These are phyloP conservation scores for Aquilaria malaccensis DNA, from an alignment of 345 rosid genomes.

Conservation along the genomic window DNA sequence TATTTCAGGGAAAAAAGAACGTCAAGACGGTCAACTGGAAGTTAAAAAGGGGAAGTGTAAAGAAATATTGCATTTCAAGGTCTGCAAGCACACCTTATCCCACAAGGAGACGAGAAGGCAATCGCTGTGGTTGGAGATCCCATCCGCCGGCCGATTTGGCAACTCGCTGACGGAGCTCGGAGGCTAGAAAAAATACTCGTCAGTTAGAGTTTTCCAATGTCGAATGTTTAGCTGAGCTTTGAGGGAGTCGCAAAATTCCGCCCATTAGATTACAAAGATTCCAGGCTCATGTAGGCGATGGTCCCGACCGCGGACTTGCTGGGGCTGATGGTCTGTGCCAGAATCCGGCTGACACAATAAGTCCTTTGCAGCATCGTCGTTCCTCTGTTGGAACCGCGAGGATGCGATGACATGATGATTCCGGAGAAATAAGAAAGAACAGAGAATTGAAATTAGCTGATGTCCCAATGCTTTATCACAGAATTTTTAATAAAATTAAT, in stretches of 20 bases:
- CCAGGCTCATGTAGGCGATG: too few species aligned
- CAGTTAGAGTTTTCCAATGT: conserved; percentile 8
- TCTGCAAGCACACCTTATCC: conserved; percentile 62
- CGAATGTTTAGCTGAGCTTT: neutral
- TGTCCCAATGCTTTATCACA: too few species aligned
- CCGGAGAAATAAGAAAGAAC: too few species aligned
- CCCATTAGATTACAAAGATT: too few species aligned
- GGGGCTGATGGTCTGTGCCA: too few species aligned
- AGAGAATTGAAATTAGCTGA: too few species aligned
- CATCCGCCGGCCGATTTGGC: conserved; percentile 74
- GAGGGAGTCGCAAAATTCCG: neutral
- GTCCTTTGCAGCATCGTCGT: too few species aligned
- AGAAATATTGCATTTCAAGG: neutral
- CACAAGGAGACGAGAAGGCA: conserved; percentile 92
- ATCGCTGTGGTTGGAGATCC: conserved; percentile 92
- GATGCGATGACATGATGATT: too few species aligned
- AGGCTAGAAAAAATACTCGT: conserved; percentile 4
- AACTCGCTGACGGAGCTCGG: conserved; percentile 74
- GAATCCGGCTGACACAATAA: too few species aligned
- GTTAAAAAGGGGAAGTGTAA: neutral
- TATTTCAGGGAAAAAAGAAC: neutral
- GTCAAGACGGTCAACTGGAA: neutral
- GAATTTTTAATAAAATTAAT: too few species aligned
- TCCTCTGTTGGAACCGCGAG: too few species aligned
- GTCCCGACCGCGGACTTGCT: too few species aligned